Conservation (phyloP, 2,329 filamentous ascomycete species). For the Pyrenophora graminea region DNA sequence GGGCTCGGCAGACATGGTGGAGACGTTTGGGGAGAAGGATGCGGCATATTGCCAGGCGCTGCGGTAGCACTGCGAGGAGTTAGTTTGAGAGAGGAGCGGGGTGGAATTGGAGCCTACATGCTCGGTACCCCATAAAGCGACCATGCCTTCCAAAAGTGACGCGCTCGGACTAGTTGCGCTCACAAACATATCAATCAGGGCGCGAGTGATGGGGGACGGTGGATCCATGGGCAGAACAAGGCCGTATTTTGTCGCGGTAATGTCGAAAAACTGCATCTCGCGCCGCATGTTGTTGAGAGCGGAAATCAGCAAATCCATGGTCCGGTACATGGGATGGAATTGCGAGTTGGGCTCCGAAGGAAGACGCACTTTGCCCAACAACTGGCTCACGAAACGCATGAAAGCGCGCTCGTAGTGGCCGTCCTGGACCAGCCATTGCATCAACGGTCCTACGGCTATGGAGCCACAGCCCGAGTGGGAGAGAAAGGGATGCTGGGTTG, state of each 20-base stretch:
- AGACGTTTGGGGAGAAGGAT: conserved; percentile 48
- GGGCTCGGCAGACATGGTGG: conserved; percentile 45
- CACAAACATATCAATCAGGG: conserved; percentile 64
- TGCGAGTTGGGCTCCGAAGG: conserved; percentile 52
- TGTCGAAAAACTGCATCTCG: conserved; percentile 70
- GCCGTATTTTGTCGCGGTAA: conserved; percentile 64
- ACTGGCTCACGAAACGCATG: conserved; percentile 67
- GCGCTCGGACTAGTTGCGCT: conserved; percentile 57
- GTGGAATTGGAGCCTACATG: conserved; percentile 47
- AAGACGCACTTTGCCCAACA: conserved; percentile 65
- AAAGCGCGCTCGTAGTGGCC: conserved; percentile 72
- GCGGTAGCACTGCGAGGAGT: conserved; percentile 49
- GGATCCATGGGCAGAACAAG: conserved; percentile 55
- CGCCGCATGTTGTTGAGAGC: conserved; percentile 68
- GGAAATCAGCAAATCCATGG: conserved; percentile 66
- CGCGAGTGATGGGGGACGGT: conserved; percentile 56
- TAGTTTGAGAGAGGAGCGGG: neutral
- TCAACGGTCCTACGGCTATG: conserved; percentile 60
- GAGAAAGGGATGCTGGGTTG: conserved; percentile 71
- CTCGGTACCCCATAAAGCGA: conserved; percentile 80
- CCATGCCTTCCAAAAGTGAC: conserved; percentile 67
- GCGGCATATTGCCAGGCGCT: conserved; percentile 55
- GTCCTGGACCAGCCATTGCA: conserved; percentile 73
- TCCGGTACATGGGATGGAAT: conserved; percentile 58
- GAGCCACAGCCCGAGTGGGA: conserved; percentile 66